A percentile compares a stretch with the other conserved stretches of the same genome.
These are phyloP conservation scores for Friedmanniomyces simplex DNA, from an alignment of 495 filamentous ascomycete species.

Conservation along the genomic window DNA sequence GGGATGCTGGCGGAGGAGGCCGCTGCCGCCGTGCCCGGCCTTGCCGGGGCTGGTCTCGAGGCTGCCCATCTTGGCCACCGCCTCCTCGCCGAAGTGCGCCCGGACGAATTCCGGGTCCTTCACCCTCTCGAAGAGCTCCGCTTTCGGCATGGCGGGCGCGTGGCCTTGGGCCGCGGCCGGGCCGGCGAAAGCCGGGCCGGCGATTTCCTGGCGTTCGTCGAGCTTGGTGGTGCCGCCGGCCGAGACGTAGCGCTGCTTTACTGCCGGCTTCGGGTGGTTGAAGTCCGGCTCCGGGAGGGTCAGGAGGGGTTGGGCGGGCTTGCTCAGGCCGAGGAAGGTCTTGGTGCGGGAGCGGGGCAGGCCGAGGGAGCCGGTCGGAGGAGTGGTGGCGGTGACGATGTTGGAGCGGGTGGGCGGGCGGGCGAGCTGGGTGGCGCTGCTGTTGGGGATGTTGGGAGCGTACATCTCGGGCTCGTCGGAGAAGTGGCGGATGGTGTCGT, in stretches of 20 bases:
- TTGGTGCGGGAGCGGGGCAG: too few species aligned
- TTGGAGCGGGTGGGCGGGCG: too few species aligned
- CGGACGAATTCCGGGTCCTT: conserved; percentile 6
- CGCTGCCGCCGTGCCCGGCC: not conserved
- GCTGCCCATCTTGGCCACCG: not conserved
- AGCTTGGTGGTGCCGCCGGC: conserved; percentile 18
- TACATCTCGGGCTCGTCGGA: not conserved
- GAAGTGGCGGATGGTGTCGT: not conserved
- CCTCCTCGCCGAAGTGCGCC: conserved; percentile 8
- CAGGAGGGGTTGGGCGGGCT: too few species aligned
- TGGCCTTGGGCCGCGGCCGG: not conserved
- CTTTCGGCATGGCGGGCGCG: not conserved
- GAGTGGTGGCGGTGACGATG: too few species aligned
- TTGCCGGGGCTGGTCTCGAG: too few species aligned
- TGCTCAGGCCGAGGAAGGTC: too few species aligned
- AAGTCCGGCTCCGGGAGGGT: conserved; percentile 3
- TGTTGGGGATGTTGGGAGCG: not conserved
- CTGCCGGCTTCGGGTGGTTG: conserved; percentile 9
- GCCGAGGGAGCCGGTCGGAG: too few species aligned
- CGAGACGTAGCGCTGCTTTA: conserved; percentile 18
- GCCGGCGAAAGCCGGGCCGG: conserved; percentile 1
- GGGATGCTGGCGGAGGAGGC: too few species aligned
- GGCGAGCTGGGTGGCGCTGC: not conserved
- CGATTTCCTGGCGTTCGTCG: conserved; percentile 10
- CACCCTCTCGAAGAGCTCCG: conserved; percentile 5